These are phyloP conservation scores for Scedosporium dehoogii DNA, from an alignment of 2,329 filamentous ascomycete species.

Conservation along the genomic window DNA sequence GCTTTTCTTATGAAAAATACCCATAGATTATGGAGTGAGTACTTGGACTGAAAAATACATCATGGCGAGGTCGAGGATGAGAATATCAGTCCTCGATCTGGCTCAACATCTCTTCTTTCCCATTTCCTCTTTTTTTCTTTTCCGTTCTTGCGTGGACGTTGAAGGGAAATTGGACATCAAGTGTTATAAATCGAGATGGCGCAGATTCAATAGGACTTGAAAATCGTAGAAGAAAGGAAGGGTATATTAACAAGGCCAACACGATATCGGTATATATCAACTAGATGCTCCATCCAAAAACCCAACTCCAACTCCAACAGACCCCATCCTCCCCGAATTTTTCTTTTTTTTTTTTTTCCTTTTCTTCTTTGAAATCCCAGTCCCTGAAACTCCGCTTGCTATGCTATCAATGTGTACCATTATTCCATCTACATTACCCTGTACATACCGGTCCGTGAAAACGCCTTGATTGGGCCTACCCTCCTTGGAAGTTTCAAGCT, in stretches of 20 bases:
- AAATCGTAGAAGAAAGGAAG: background rate
- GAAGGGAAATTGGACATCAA: too few species aligned
- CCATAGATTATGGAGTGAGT: background rate
- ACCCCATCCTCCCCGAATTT: background rate
- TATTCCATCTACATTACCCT: background rate
- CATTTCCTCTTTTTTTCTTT: background rate
- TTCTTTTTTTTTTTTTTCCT: conserved; percentile 4
- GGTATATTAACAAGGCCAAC: background rate
- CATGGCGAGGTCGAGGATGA: background rate
- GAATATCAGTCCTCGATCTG: background rate
- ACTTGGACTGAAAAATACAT: conserved; percentile 1
- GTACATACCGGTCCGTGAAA: background rate
- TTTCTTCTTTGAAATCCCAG: background rate
- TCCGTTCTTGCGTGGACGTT: too few species aligned
- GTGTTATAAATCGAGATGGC: too few species aligned
- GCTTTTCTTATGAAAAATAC: conserved; percentile 1
- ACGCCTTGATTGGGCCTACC: background rate
- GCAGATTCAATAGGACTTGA: background rate
- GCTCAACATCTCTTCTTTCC: background rate
- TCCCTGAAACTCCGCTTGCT: background rate
- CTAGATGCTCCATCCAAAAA: background rate
- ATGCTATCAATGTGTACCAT: background rate
- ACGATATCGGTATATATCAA: background rate
- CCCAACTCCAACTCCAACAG: background rate
- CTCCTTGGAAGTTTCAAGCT: background rate